Evolutionary conservation across 208 protist species (phyloP).

Genomic region (Sergeia podlipaevii): DNA sequence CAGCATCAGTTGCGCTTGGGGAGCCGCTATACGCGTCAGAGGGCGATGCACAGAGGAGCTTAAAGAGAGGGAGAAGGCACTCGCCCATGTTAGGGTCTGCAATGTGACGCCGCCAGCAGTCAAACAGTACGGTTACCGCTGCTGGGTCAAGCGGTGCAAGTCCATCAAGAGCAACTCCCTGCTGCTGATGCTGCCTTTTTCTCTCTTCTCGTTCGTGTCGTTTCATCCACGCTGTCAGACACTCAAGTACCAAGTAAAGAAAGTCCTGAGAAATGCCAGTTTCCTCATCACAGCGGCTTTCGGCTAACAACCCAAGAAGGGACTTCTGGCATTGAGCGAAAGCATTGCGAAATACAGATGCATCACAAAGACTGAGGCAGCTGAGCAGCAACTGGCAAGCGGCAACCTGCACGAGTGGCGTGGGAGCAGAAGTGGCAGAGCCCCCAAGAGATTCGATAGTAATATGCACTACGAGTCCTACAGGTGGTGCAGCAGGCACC

Average conservation of each 20-base stretch:
- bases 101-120: slow-evolving; percentile 51
- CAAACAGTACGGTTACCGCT: slow-evolving; percentile 24
- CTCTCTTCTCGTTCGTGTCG: not conserved
- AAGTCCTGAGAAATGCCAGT: slow-evolving; percentile 10
- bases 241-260: slow-evolving; percentile 32
- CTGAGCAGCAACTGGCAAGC: slow-evolving; percentile 35
- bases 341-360: not conserved
- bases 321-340: slow-evolving; percentile 13
- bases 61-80: slow-evolving; percentile 27
- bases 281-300: not conserved
- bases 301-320: slow-evolving; percentile 17
- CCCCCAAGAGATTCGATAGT: not conserved
- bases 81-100: slow-evolving; percentile 66
- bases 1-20: not conserved
- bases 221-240: slow-evolving; percentile 17
- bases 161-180: not conserved
- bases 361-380: slow-evolving; percentile 5
- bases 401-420: slow-evolving; percentile 5
- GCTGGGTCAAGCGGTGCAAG: slow-evolving; percentile 15
- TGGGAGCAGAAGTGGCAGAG: not conserved
- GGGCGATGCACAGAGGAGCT: slow-evolving; percentile 13
- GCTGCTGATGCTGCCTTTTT: not conserved
- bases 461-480: not conserved
- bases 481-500: not conserved
- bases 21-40: slow-evolving; percentile 1